Evolutionary conservation across 2,329 filamentous ascomycete genomes (phyloP), one percentile per base, ranked within the genome.

Genomic region (Myriosclerotinia scirpicola): DNA sequence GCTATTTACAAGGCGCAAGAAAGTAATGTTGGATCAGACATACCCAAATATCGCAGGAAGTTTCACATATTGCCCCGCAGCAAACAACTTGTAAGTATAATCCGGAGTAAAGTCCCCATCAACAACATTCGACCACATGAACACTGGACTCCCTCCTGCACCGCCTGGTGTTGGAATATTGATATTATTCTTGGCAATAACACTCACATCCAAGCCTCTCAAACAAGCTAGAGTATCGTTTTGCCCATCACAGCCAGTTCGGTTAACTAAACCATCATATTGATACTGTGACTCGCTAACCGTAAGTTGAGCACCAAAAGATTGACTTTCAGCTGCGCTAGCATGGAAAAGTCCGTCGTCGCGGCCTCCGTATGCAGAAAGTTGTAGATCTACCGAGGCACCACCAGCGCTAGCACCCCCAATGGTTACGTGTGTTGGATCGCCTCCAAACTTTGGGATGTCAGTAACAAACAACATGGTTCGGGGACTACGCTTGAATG

Each of bases 351-450:
- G 76, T 2, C 78, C 77, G 42, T 78, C 78, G 65, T 84, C 76
- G 7, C 77, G 76, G 15, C 83, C 84, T 2, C 80, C 81, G 65
- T 84, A 83, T 0, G 84, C 83, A 0, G 80, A 85, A 53, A 92
- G 80, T 34, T 91, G 87, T 46, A 90, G 80, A 38, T 81, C 83
- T n/a, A 92, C 81, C 5, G 87, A 87, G 1, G 82, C 85, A 4
- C 82, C 90, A 3, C 90, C 90, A 2, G 90, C 89, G 64, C 87
- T 90, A 69, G 83, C 85, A 12, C 90, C 90, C 20, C 86, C 88
- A 0, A 92, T 78, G 0, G 88, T 85, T 12, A 92, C 87, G 70
- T 90, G 88, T 0, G 80, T 73, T 1, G 89, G 87, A 70, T 92
- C 80, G 34, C 90, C 90, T 5, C 90, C 90, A 71, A 93, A 93